Base-by-base conservation (phyloP, 192 early-diverging fungal genomes). In the Mortierella hygrophila region DNA sequence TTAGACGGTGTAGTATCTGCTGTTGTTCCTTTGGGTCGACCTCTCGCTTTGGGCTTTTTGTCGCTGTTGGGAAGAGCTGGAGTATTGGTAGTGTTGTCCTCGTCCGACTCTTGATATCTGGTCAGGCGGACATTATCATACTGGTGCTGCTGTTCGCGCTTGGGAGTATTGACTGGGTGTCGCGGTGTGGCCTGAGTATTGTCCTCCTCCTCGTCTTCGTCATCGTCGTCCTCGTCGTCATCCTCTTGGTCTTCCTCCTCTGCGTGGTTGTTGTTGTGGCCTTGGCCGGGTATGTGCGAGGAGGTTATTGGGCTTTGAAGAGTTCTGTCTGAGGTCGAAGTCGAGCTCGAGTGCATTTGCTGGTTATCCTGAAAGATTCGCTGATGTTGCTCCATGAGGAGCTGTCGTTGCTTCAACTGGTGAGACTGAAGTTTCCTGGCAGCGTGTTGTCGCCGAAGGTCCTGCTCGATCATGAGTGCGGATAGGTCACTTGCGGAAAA, bases 401-500 rank as follows among this genome's bases (percentile, higher is more conserved):
- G 71, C 42, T 72, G 38, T 1, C 44, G 71, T 46, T 72, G 71
- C 15, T 26, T 41, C 26, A 46, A 21, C 26, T 72, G 40, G 8
- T 13, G 11, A 13, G 44, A 23, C 42, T 72, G 41, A 21, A 49
- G 71, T 13, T 54, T 75, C 35, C 54, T 47, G 1, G 32, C 74
- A 46, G 47, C 47, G 10, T 75, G 74, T n/a, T 35, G 29, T 49
- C 52, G 65, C 52, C 68, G 81, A 37, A 69, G 65, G 11, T 49
- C 73, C 6, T 49, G 79, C 8, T 76, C 54, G 9, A 40, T 21
- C n/a, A 49, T 40, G 60, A 29, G 68, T 49, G 10, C 60, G 29
- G 60, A 32, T 29, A 65, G 29, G 46, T 49, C 46, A 13, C 46
- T 40, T 37, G 54, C 47, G n/a, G 52, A 54, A 37, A 70, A n/a